Evolutionary conservation across 495 filamentous ascomycete genomes (phyloP).

Genomic region (Aeminium ludgeri): DNA sequence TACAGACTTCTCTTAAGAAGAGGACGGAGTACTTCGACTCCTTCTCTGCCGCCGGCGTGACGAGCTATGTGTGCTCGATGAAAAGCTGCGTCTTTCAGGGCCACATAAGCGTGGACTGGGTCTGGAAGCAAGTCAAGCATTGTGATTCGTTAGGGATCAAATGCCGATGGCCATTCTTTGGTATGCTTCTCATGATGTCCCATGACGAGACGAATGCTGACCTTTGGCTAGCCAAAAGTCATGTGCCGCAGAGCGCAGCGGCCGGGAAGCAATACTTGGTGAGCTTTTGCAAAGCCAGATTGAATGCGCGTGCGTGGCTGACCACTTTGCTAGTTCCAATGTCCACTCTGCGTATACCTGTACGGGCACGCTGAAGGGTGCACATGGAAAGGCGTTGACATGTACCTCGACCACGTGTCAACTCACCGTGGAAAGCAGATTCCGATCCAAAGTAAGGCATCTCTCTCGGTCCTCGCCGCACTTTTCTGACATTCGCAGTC

Average conservation of each 20-base stretch:
- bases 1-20: constrained; percentile 5
- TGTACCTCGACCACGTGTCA: constrained; percentile 13
- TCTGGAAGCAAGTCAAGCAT: constrained; percentile 9
- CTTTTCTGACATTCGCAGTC: neutral
- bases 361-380: constrained; percentile 12
- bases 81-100: constrained; percentile 6
- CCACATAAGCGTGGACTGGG: constrained; percentile 6
- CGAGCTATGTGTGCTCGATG: neutral
- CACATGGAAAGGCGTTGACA: constrained; percentile 7
- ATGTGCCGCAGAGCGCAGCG: constrained; percentile 5
- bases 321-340: constrained; percentile 5
- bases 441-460: neutral
- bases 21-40: constrained; percentile 7
- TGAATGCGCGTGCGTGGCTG: too few species aligned
- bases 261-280: constrained; percentile 3
- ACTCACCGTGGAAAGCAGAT: constrained; percentile 8
- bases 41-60: constrained; percentile 5
- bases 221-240: constrained; percentile 6
- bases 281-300: neutral
- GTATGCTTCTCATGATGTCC: neutral
- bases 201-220: neutral
- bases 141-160: constrained; percentile 9
- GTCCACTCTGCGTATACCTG: constrained; percentile 11
- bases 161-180: constrained; percentile 9
- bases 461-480: neutral